phyloP scores from a whole-genome alignment of 495 filamentous ascomycete species.

The Cryomyces minteri region DNA sequence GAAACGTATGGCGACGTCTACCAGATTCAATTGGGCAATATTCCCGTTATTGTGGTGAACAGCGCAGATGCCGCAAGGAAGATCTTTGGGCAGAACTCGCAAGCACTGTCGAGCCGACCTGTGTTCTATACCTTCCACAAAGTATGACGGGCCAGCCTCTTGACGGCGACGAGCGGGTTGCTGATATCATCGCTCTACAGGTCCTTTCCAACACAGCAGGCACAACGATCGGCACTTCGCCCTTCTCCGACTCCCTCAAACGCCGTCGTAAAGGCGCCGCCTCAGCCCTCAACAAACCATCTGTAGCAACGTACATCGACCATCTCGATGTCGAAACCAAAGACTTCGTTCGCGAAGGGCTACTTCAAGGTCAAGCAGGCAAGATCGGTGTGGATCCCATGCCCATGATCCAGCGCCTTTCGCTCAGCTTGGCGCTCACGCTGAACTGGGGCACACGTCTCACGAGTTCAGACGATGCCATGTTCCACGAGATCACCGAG shows the following conservation, averaged over 20 bases:
- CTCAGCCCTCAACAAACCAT: conserved; percentile 41
- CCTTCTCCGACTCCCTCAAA: conserved; percentile 44
- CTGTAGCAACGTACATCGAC: conserved; percentile 38
- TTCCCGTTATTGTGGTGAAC: conserved; percentile 41
- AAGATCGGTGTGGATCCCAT: conserved; percentile 36
- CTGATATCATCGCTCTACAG: conserved; percentile 11
- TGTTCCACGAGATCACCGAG: conserved; percentile 44
- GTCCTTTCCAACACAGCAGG: conserved; percentile 43
- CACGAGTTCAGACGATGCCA: conserved; percentile 31
- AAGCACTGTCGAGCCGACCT: conserved; percentile 37
- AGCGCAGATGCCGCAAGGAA: conserved; percentile 35
- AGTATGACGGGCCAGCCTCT: conserved; percentile 14
- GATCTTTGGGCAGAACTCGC: conserved; percentile 36
- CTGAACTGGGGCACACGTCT: conserved; percentile 46
- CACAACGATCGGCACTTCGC: conserved; percentile 47
- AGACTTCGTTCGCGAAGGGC: conserved; percentile 37
- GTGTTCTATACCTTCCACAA: conserved; percentile 50
- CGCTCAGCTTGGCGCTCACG: conserved; percentile 36
- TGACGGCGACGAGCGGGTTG: too few relatives aligned
- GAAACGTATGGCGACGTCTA: conserved; percentile 39
- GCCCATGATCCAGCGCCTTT: conserved; percentile 40
- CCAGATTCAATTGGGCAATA: conserved; percentile 46
- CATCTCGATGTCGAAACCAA: conserved; percentile 43
- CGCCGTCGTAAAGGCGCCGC: conserved; percentile 43
- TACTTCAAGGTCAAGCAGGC: conserved; percentile 33